Conservation (phyloP, 169 alveolate species). For the Eimeria praecox region DNA sequence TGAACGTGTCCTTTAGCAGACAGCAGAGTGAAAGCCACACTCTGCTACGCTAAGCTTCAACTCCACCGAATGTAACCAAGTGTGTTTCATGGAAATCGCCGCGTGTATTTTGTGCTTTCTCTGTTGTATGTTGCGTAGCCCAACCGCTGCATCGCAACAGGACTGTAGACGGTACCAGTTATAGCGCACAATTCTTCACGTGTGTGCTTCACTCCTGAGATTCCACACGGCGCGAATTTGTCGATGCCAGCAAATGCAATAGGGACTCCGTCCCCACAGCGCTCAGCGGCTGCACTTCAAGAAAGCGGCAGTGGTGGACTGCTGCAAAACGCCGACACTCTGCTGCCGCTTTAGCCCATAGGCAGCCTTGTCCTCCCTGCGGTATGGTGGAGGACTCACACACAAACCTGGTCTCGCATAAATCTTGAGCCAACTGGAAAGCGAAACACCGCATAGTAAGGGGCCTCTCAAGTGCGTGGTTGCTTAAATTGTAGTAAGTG, state of each 20-base stretch:
- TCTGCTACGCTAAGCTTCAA: background rate
- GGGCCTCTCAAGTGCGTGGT: background rate
- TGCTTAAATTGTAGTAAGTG: background rate
- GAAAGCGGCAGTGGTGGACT: slow-evolving; percentile 60
- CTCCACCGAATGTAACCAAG: background rate
- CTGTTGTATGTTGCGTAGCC: background rate
- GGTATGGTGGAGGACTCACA: background rate
- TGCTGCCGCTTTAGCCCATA: slow-evolving; percentile 59
- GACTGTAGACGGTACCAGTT: background rate
- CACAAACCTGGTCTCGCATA: too few species aligned
- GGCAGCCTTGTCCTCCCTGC: slow-evolving; percentile 47
- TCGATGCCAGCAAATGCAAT: slow-evolving; percentile 31
- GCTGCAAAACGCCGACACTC: slow-evolving; percentile 70
- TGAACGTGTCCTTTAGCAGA: background rate
- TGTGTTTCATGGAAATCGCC: background rate
- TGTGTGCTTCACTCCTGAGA: background rate
- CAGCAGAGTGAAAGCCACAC: background rate
- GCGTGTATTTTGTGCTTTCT: background rate
- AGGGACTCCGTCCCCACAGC: slow-evolving; percentile 55
- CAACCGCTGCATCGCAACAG: background rate
- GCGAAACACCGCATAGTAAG: background rate
- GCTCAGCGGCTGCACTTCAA: slow-evolving; percentile 67
- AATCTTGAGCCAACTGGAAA: background rate
- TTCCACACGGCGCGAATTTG: background rate
- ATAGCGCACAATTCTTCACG: background rate